Evolutionary conservation across 306 rosid species (phyloP), one percentile per base, ranked within the genome.

Genomic region (Macrotyloma uniflorum): DNA sequence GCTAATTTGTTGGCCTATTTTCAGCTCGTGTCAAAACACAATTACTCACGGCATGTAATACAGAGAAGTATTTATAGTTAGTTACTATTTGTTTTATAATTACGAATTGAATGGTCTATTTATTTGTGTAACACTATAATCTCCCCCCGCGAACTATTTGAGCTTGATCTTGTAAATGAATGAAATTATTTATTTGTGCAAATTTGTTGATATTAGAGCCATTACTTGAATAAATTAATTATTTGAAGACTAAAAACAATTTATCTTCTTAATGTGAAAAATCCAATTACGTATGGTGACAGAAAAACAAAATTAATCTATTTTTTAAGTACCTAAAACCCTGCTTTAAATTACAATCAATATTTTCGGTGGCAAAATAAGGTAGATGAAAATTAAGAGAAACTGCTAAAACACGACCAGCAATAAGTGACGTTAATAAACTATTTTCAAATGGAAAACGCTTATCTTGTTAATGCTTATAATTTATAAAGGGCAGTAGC

Each of bases 1-100:
- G 69, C 72, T 80, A 61, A 58, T 61, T 68, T 63, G 79, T 30
- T 76, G 8, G 49, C 76, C n/a, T 76, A 30, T 74, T 26, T 30
- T 54, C 45, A 42, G 67, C 67, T 35, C 15, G 62, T 70, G 83
- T 67, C 40, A 6, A 59, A 53, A 64, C 30, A 62, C 55, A 63
- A 45, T 30, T 51, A 9, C 66, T 67, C 54, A 45, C 47, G 42
- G 22, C 67, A 7, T 35, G 36, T 20, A 40, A 36, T 70, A 16
- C 15, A 24, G 12, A 57, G 22, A 20, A 70, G 53, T 74, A 23
- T 73, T 58, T 51, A 73, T 35, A 33, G 8, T 59, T 57, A 2
- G 5, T 54, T 14, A 33, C 43, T 35, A 2, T 47, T 66, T 20
- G 20, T 46, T 72, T 55, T 65, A 58, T 72, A 16, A 30, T 57